A percentile compares a stretch with the other conserved stretches of the same genome.
Evolutionary conservation across 345 rosid species (phyloP).

Genomic region (Acer saccharum): DNA sequence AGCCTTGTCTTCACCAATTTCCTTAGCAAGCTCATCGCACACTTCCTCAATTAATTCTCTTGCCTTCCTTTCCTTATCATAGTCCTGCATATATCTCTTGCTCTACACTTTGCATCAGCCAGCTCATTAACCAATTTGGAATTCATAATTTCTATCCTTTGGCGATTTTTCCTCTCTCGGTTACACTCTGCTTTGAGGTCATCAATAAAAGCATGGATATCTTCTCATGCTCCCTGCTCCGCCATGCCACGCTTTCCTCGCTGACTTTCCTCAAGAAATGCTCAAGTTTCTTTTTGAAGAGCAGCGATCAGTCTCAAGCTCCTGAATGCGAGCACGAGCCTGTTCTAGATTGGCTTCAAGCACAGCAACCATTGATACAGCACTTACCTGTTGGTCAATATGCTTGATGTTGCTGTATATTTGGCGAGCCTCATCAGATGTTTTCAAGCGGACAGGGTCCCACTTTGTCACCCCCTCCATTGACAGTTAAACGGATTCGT

Average conservation of each 20-base stretch:
- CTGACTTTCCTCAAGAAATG: slow-evolving; percentile 17
- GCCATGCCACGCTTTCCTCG: slow-evolving; percentile 82
- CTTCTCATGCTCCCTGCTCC: slow-evolving; percentile 84
- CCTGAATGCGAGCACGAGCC: not conserved
- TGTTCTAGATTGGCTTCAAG: slow-evolving; percentile 63
- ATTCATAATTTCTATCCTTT: slow-evolving; percentile 66
- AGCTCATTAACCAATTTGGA: slow-evolving; percentile 76
- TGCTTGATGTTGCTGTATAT: not conserved
- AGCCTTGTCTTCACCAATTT: slow-evolving; percentile 78
- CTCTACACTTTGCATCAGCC: slow-evolving; percentile 66
- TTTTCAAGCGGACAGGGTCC: slow-evolving; percentile 60
- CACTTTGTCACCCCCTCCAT: slow-evolving; percentile 76
- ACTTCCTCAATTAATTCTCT: slow-evolving; percentile 82
- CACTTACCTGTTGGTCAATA: slow-evolving; percentile 32
- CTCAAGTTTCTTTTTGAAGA: no score
- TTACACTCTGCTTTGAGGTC: slow-evolving; percentile 66
- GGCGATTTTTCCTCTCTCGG: slow-evolving; percentile 71
- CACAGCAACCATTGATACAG: slow-evolving; percentile 59
- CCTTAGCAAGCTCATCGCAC: slow-evolving; percentile 87
- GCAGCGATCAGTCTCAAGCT: slow-evolving; percentile 65
- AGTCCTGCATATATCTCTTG: slow-evolving; percentile 58
- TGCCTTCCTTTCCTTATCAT: slow-evolving; percentile 68
- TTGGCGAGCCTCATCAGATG: slow-evolving; percentile 51
- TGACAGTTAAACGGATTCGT: slow-evolving; percentile 8
- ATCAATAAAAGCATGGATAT: slow-evolving; percentile 63